Percentiles rank a stretch among this genome's conserved stretches.
Evolutionary conservation across 2,329 filamentous ascomycete genomes (phyloP).

Genomic region (Hirsutella minnesotensis): DNA sequence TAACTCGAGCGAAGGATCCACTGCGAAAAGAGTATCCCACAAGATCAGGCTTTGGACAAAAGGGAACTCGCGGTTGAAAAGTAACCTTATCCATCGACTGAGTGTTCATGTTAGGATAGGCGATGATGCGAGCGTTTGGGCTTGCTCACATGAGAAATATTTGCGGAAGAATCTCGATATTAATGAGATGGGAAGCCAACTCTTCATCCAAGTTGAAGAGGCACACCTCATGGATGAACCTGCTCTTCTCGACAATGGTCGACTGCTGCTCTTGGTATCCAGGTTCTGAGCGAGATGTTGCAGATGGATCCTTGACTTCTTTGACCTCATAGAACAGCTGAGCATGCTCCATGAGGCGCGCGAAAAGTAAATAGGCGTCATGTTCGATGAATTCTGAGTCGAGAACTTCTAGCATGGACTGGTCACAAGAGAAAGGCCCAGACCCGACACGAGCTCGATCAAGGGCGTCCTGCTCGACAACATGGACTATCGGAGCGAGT

Average conservation of each 20-base stretch:
- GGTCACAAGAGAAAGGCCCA: slow-evolving; percentile 26
- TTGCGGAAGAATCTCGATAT: slow-evolving; percentile 85
- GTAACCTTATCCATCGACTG: slow-evolving; percentile 82
- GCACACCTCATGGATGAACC: slow-evolving; percentile 74
- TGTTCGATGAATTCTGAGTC: slow-evolving; percentile 72
- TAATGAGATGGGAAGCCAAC: slow-evolving; percentile 66
- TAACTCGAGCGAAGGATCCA: slow-evolving; percentile 68
- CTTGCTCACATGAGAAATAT: slow-evolving; percentile 76
- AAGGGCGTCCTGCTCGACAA: slow-evolving; percentile 71
- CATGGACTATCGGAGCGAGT: slow-evolving; percentile 78
- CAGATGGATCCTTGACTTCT: slow-evolving; percentile 6
- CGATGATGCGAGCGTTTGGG: too few species aligned
- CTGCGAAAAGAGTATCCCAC: slow-evolving; percentile 86
- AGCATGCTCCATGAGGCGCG: slow-evolving; percentile 75
- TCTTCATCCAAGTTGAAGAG: slow-evolving; percentile 73
- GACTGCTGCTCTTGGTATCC: slow-evolving; percentile 25
- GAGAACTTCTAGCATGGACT: slow-evolving; percentile 52
- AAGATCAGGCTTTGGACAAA: slow-evolving; percentile 74
- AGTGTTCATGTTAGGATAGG: not conserved
- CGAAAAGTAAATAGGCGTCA: slow-evolving; percentile 79
- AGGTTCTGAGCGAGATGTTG: slow-evolving; percentile 8
- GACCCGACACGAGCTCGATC: slow-evolving; percentile 28
- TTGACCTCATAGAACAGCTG: slow-evolving; percentile 74
- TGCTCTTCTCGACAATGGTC: slow-evolving; percentile 72
- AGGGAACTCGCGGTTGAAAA: slow-evolving; percentile 88